Percentiles rank a stretch among this genome's conserved stretches.
These are phyloP conservation scores for Neurospora sp. DNA, from an alignment of 495 filamentous ascomycete genomes.

Conservation along the genomic window DNA sequence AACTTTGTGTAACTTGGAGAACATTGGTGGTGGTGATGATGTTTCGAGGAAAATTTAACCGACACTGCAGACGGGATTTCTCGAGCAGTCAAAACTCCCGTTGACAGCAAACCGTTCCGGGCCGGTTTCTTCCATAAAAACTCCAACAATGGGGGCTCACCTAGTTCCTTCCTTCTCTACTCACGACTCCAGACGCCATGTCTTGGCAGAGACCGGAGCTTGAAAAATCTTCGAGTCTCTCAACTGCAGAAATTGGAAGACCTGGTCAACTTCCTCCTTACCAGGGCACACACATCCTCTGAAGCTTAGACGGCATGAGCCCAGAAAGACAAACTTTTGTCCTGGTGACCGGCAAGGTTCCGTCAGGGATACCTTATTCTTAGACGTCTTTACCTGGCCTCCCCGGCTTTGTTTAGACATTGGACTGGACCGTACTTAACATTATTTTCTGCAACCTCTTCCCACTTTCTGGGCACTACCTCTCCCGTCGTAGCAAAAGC, in stretches of 20 bases:
- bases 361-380: background rate
- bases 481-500: background rate
- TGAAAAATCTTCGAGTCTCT: too few species aligned
- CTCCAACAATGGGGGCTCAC: background rate
- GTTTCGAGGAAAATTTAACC: background rate
- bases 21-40: background rate
- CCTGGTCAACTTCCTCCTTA: background rate
- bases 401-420: background rate
- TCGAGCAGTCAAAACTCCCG: background rate
- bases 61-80: background rate
- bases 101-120: background rate
- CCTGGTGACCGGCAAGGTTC: background rate
- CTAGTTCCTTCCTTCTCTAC: background rate
- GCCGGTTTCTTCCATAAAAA: background rate
- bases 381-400: background rate
- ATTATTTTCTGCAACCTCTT: background rate
- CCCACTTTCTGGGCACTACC: background rate
- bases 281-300: background rate
- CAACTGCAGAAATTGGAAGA: background rate
- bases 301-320: background rate
- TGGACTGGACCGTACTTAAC: background rate
- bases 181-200: background rate
- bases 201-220: background rate
- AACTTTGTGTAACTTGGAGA: background rate
- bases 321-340: background rate